phyloP scores from a whole-genome alignment of 129 eudicot species.

The Artemisia argyi region DNA sequence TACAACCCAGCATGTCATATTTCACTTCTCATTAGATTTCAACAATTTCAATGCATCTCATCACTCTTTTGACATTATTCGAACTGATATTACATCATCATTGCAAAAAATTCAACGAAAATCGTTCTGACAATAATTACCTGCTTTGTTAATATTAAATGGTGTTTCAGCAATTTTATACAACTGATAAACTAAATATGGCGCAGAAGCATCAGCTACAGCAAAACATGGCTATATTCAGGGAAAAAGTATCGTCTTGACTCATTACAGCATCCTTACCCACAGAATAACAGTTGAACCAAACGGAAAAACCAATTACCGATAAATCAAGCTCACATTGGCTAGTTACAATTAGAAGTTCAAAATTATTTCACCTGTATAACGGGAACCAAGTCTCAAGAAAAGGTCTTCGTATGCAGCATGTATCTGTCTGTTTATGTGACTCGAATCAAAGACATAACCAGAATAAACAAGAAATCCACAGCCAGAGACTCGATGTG shows the following conservation, averaged over 20 bases:
- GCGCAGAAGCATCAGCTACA: too few species aligned
- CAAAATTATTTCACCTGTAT: conserved; percentile 14
- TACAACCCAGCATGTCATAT: background rate
- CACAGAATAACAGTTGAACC: conserved; percentile 6
- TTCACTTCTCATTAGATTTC: background rate
- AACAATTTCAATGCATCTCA: background rate
- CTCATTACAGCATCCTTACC: background rate
- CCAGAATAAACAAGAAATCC: conserved; percentile 4
- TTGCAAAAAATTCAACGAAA: too few species aligned
- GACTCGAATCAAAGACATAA: conserved; percentile 2
- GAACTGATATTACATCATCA: too few species aligned
- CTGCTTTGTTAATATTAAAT: too few species aligned
- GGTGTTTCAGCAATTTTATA: too few species aligned
- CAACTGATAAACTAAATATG: too few species aligned
- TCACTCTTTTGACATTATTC: too few species aligned
- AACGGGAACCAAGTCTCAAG: conserved; percentile 8
- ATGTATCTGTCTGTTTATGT: conserved; percentile 13
- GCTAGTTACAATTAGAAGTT: background rate
- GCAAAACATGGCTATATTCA: too few species aligned
- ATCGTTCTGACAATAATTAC: too few species aligned
- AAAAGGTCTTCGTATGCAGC: conserved; percentile 17
- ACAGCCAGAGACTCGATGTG: background rate
- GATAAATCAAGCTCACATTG: background rate
- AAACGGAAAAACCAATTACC: background rate
- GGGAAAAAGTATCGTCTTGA: too few species aligned